phyloP scores from a whole-genome alignment of 805 yeast species.

The Helenozyma rhizophorensis region DNA sequence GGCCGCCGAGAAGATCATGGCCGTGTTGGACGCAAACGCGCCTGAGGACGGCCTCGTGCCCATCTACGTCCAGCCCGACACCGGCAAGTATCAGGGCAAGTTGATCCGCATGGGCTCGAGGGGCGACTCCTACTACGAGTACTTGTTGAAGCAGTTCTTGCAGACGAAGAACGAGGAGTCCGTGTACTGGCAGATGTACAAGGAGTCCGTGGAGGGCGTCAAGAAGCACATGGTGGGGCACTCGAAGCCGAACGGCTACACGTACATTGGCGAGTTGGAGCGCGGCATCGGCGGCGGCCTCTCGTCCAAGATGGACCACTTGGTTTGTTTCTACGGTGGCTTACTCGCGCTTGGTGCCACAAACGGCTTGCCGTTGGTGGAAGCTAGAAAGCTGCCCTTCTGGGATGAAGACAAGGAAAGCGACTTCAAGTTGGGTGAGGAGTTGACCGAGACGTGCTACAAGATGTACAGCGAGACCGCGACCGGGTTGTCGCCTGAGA shows the following conservation, averaged over 20 bases:
- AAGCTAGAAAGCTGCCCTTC: slow-evolving; percentile 48
- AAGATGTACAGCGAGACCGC: slow-evolving; percentile 69
- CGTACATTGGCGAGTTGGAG: slow-evolving; percentile 76
- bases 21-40: slow-evolving; percentile 58
- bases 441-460: slow-evolving; percentile 76
- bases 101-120: slow-evolving; percentile 81
- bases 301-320: slow-evolving; percentile 82
- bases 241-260: slow-evolving; percentile 58
- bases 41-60: slow-evolving; percentile 79
- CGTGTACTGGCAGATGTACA: slow-evolving; percentile 68
- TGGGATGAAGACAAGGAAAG: slow-evolving; percentile 60
- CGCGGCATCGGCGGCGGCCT: slow-evolving; percentile 58
- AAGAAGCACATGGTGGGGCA: slow-evolving; percentile 57
- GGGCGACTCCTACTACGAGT: slow-evolving; percentile 93
- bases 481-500: slow-evolving; percentile 86
- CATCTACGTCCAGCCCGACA: slow-evolving; percentile 68
- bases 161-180: slow-evolving; percentile 63
- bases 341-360: slow-evolving; percentile 87
- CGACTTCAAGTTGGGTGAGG: slow-evolving; percentile 69
- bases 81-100: slow-evolving; percentile 62
- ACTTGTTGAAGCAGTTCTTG: slow-evolving; percentile 77
- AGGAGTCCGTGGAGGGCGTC: slow-evolving; percentile 73
- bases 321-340: slow-evolving; percentile 90
- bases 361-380: slow-evolving; percentile 53
- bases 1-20: slow-evolving; percentile 68